phyloP scores from a whole-genome alignment of 768 basidiomycete species.

The Leccinum incarnatum region DNA sequence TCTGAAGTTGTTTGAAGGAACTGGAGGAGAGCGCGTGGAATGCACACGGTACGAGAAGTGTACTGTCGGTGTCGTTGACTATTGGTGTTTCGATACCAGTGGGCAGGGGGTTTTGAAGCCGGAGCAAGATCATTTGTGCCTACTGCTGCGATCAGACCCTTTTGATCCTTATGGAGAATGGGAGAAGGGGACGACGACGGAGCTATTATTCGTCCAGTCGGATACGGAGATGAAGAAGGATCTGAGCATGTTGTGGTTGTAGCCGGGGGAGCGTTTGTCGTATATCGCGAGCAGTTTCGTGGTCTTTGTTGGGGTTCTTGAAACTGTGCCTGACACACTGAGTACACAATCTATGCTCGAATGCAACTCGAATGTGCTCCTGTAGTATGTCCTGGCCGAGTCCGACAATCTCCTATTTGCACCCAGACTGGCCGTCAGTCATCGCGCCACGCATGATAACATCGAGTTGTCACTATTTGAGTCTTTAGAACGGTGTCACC shows the following conservation, averaged over 20 bases:
- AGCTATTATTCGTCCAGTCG: conserved; percentile 25
- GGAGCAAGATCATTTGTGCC: conserved; percentile 28
- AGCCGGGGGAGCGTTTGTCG: not conserved
- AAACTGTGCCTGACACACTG: too few species aligned
- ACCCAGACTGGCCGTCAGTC: too few species aligned
- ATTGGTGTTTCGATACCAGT: conserved; percentile 33
- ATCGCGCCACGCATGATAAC: too few species aligned
- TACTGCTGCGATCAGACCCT: conserved; percentile 28
- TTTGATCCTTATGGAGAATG: conserved; percentile 26
- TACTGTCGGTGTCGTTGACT: conserved; percentile 28
- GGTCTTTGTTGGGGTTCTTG: not conserved
- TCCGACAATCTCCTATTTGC: too few species aligned
- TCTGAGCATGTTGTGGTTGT: conserved; percentile 26
- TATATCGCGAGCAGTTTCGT: not conserved
- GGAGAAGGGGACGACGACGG: conserved; percentile 27
- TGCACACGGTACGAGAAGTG: conserved; percentile 19
- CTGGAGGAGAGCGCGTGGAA: conserved; percentile 6
- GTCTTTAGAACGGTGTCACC: too few species aligned
- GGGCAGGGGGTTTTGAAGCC: conserved; percentile 23
- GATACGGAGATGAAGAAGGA: conserved; percentile 16
- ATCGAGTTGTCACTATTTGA: too few species aligned
- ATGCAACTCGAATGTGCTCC: too few species aligned
- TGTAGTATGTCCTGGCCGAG: too few species aligned
- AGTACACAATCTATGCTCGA: too few species aligned
- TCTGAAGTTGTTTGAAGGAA: conserved; percentile 18